phyloP scores from a whole-genome alignment of 768 basidiomycete genomes.

The Boletus barrowsii region DNA sequence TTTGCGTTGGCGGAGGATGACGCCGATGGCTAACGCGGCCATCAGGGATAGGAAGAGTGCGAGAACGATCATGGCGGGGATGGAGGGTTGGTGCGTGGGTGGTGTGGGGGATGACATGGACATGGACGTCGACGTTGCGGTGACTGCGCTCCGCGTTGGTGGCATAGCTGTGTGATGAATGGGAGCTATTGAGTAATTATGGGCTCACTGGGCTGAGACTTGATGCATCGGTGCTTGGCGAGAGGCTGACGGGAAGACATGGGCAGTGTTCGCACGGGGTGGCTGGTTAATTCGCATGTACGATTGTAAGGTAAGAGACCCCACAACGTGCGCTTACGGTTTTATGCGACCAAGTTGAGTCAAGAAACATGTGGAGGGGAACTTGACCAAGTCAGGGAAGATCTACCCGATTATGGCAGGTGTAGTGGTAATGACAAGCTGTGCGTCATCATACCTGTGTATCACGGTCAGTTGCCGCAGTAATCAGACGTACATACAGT shows the following conservation, averaged over 20 bases:
- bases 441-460: neutral
- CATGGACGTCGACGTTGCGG: neutral
- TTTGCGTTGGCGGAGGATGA: slow-evolving; percentile 20
- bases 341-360: neutral
- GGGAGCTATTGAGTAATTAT: neutral
- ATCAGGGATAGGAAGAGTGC: slow-evolving; percentile 17
- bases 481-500: too few species aligned
- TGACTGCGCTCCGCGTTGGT: slow-evolving; percentile 10
- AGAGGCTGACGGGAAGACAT: slow-evolving; percentile 12
- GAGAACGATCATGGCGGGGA: slow-evolving; percentile 21
- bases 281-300: too few species aligned
- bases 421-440: slow-evolving; percentile 1
- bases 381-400: neutral
- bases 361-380: neutral
- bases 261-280: too few species aligned
- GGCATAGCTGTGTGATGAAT: slow-evolving; percentile 11
- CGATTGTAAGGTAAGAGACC: too few species aligned
- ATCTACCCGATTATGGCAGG: slow-evolving; percentile 16
- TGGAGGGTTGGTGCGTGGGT: slow-evolving; percentile 10
- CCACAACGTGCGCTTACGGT: too few species aligned
- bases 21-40: slow-evolving; percentile 16
- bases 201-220: neutral
- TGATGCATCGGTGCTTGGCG: neutral
- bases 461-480: too few species aligned
- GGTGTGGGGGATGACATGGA: neutral